These are phyloP conservation scores for Ajuga chamaepitys DNA, from an alignment of 257 asterid species.

Conservation along the genomic window DNA sequence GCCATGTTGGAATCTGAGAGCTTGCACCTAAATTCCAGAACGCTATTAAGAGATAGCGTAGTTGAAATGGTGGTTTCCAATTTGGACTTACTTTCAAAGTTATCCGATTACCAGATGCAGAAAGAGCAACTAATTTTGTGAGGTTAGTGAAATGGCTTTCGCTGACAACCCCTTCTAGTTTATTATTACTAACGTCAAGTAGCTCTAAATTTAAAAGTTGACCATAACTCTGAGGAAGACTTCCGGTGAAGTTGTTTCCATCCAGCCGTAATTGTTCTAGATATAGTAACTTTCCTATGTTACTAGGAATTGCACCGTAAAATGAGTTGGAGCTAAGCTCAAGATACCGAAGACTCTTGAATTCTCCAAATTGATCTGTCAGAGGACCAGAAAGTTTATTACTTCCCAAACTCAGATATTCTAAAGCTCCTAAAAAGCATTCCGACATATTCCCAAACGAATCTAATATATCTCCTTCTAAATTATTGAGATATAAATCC, in stretches of 20 bases:
- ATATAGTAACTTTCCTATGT: not conserved
- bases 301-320: not conserved
- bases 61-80: conserved; percentile 18
- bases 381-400: no score
- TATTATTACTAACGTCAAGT: not conserved
- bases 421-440: no score
- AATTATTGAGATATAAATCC: no score
- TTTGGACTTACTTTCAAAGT: conserved; percentile 11
- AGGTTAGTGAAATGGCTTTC: not conserved
- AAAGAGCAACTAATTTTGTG: no score
- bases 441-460: no score
- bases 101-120: not conserved
- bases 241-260: not conserved
- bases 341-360: not conserved
- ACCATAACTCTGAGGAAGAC: not conserved
- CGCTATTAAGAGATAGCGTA: rapidly evolving
- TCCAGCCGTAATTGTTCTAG: not conserved
- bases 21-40: conserved; percentile 23
- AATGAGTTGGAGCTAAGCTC: not conserved
- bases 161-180: conserved; percentile 1
- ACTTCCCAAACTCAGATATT: no score
- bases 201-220: not conserved
- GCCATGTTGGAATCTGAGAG: conserved; percentile 17
- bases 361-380: not conserved
- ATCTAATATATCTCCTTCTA: no score